Evolutionary conservation across 441 rosid species (phyloP).

Genomic region (Breynia disticha): DNA sequence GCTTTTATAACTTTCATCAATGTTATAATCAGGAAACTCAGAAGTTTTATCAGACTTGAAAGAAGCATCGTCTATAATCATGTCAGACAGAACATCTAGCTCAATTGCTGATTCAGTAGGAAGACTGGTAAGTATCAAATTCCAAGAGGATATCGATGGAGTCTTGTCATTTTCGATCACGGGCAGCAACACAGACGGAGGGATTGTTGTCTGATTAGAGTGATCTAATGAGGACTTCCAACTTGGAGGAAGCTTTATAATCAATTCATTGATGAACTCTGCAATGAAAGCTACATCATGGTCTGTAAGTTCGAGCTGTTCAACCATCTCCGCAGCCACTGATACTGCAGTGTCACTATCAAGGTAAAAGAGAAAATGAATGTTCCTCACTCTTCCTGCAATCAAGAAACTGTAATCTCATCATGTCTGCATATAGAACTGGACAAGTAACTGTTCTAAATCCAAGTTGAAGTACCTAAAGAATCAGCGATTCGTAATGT

Average conservation of each 20-base stretch:
- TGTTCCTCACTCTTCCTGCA: conserved; percentile 45
- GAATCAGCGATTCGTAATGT: conserved; percentile 42
- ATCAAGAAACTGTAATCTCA: conserved; percentile 1
- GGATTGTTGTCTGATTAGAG: conserved; percentile 11
- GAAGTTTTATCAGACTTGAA: conserved; percentile 19
- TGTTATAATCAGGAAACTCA: conserved; percentile 29
- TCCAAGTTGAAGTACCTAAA: conserved; percentile 19
- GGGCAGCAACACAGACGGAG: conserved; percentile 6
- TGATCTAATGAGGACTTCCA: conserved; percentile 29
- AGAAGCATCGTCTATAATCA: conserved; percentile 25
- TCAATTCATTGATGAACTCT: conserved; percentile 49
- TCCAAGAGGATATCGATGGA: conserved; percentile 17
- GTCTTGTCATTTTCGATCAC: conserved; percentile 17
- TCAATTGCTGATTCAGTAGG: conserved; percentile 16
- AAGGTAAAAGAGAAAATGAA: conserved; percentile 52
- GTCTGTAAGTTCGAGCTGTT: conserved; percentile 45
- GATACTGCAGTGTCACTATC: conserved; percentile 52
- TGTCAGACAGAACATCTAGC: conserved; percentile 37
- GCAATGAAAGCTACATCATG: conserved; percentile 40
- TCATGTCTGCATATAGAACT: conserved; percentile 5
- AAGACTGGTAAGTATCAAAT: conserved; percentile 20
- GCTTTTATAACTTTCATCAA: conserved; percentile 27
- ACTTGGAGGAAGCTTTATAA: conserved; percentile 37
- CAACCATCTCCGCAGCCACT: conserved; percentile 59
- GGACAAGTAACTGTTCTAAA: neutral